Conservation (phyloP, 306 rosid genomes). For the Cyamopsis tetragonoloba region DNA sequence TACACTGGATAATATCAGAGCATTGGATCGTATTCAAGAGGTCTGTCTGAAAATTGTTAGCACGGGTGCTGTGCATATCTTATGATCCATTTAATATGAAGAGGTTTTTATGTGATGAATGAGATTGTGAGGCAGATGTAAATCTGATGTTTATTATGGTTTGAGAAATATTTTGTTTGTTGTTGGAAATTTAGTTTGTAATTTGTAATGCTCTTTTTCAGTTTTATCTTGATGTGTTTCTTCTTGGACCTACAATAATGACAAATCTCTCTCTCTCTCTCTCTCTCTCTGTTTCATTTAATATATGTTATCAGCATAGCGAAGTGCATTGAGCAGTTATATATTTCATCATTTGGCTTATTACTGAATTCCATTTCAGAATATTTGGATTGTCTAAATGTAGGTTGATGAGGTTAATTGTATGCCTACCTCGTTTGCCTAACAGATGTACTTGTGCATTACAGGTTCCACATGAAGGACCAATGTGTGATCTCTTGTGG, state of each 20-base stretch:
- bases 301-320: not conserved
- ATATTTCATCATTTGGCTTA: not conserved
- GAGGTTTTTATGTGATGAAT: not conserved
- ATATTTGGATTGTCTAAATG: not conserved
- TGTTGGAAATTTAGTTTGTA: not conserved
- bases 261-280: not conserved
- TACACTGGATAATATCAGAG: constrained; percentile 86
- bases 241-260: not conserved
- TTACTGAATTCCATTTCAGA: not conserved
- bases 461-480: constrained; percentile 99
- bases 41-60: constrained; percentile 36
- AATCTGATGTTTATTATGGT: not conserved
- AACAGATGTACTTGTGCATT: constrained; percentile 17
- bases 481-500: constrained; percentile 98
- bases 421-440: constrained; percentile 2
- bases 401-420: not conserved
- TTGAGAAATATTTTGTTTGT: constrained; percentile 18
- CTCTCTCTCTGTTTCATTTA: no score
- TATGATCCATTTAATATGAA: not conserved
- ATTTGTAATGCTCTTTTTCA: not conserved
- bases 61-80: constrained; percentile 10
- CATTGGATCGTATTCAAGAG: constrained; percentile 96
- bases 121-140: not conserved
- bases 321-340: not conserved
- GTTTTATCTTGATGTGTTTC: not conserved